Evolutionary conservation across 192 early-diverging fungal species (phyloP), one percentile per base, ranked within the genome.

Genomic region (Chytriomyces sp.): DNA sequence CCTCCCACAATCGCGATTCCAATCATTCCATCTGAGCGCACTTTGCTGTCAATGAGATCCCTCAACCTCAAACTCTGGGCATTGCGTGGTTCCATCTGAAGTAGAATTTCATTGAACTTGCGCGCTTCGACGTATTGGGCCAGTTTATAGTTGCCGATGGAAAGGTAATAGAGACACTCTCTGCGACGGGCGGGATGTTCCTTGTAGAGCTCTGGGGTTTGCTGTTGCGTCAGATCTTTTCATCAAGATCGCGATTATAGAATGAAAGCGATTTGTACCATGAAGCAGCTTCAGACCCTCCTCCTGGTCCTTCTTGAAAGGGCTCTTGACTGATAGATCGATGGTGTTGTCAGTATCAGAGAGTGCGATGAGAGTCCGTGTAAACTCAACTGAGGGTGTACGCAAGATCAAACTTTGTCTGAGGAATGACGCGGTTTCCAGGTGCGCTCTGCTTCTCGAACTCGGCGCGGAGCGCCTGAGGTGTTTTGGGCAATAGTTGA

Each of bases 341-440:
- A 23, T 3, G 24, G 45, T 45, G 20, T 49, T 11, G 60, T 75
- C 18, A 26, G 35, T 35, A 35, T 35, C 35, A 35, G 35, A 35
- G 35, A 35, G 35, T n/a, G n/a, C n/a, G n/a, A 43, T 23, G 44
- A 20, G 20, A 50, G 44, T 45, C 7, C 35, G 5, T 7, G 20
- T 16, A 18, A 45, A 18, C 81, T 90, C 91, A 78, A 35, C 95
- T 90, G 48, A 97, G 88, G 0, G 92, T 95, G 94, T 96, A 98
- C 0, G 97, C 94, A 78, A 94, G 96, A 87, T 98, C 97, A 87
- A 98, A 98, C 81, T 96, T 96, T 64, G 94, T 95, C 84, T 98
- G 97, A 26, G 80, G 92, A 86, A 28, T 86, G 84, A 72, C 91
- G 83, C 61, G 89, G 82, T 26, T 83, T 80, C 78, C 93, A 8